Evolutionary conservation across 225 moss, liverwort and hornwort species (phyloP).

Genomic region (Physcomitrellopsis africana): DNA sequence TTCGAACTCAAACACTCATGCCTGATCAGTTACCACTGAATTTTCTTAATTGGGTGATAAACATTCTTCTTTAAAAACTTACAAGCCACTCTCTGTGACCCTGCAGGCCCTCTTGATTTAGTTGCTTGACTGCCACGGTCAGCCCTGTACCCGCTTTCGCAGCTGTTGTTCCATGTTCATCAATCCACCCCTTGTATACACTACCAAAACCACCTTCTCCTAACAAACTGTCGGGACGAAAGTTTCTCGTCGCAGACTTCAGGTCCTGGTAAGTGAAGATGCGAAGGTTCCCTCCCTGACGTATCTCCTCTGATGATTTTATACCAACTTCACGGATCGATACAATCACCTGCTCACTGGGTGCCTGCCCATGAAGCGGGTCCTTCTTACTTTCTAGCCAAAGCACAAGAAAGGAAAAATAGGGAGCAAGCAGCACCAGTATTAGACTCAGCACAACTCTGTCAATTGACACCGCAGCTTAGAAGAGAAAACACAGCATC

Average conservation of each 20-base stretch:
- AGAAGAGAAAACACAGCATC: conserved; percentile 20
- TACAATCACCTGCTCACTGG: conserved; percentile 44
- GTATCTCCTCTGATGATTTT: conserved; percentile 61
- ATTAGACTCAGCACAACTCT: conserved; percentile 9
- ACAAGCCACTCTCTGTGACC: conserved; percentile 99
- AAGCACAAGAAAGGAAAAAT: conserved; percentile 10
- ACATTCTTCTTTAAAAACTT: conserved; percentile 25
- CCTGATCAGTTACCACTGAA: conserved; percentile 28
- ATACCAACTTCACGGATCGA: conserved; percentile 37
- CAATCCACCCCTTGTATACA: conserved; percentile 99
- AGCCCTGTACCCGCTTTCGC: conserved; percentile 93
- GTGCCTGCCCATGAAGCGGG: conserved; percentile 38
- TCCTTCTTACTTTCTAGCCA: conserved; percentile 50
- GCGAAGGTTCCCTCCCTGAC: conserved; percentile 82
- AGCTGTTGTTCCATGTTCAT: conserved; percentile 95
- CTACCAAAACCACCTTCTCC: conserved; percentile 99
- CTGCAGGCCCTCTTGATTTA: conserved; percentile 96
- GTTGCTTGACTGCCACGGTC: conserved; percentile 97
- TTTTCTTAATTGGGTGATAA: conserved; percentile 9
- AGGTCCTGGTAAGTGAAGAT: conserved; percentile 87
- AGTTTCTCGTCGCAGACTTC: conserved; percentile 91
- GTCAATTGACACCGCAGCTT: not conserved
- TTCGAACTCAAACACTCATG: not conserved
- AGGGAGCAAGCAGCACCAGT: conserved; percentile 14
- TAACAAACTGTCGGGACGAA: conserved; percentile 89